A percentile compares a stretch with the other conserved stretches of the same genome.
Conservation (phyloP, 768 basidiomycete genomes). For the Phaffia tasmanica region DNA sequence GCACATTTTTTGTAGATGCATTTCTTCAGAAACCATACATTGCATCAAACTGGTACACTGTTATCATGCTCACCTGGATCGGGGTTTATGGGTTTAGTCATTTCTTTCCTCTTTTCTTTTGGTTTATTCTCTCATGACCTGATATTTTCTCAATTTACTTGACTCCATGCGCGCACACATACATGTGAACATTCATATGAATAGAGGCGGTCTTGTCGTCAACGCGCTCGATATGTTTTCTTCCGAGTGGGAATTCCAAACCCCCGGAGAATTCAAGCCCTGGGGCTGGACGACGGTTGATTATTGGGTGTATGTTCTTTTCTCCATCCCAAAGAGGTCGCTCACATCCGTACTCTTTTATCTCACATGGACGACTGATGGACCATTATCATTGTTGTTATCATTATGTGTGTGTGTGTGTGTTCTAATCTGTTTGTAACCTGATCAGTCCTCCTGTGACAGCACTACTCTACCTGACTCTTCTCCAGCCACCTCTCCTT, state of each 20-base stretch:
- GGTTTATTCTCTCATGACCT: no score
- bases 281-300: slow-evolving; percentile 17
- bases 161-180: not conserved
- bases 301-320: slow-evolving; percentile 16
- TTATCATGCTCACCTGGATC: slow-evolving; percentile 9
- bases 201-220: slow-evolving; percentile 16
- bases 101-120: no score
- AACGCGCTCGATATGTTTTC: slow-evolving; percentile 8
- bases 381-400: no score
- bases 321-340: not conserved
- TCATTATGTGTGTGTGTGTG: no score
- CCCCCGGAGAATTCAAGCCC: slow-evolving; percentile 14
- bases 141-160: not conserved
- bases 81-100: slow-evolving; percentile 7
- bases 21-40: not conserved
- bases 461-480: no score
- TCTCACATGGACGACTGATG: no score
- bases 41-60: slow-evolving; percentile 5
- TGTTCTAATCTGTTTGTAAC: no score
- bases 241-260: not conserved
- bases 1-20: slow-evolving; percentile 9
- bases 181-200: not conserved
- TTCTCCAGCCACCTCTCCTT: no score
- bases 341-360: no score
- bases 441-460: no score